These are phyloP conservation scores for sweet orange (Citrus sinensis) DNA, from an alignment of 345 rosid species.

Conservation along the genomic window DNA sequence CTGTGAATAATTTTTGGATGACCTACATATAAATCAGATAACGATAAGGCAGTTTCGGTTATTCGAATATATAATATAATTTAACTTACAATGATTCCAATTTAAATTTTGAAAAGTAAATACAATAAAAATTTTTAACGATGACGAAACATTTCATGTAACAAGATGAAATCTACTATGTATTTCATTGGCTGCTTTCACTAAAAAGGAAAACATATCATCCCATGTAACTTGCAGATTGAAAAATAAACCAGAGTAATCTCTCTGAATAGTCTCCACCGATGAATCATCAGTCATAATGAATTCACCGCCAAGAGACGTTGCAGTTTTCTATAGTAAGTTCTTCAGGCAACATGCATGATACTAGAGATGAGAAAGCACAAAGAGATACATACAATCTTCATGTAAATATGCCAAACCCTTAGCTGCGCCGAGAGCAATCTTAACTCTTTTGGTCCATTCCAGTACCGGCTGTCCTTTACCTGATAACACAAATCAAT, in stretches of 20 bases:
- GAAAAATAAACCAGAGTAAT: background rate
- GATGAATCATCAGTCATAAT: background rate
- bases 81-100: background rate
- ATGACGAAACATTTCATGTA: background rate
- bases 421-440: conserved; percentile 93
- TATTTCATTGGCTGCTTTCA: background rate
- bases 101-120: background rate
- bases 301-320: background rate
- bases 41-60: background rate
- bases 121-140: background rate
- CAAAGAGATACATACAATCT: conserved; percentile 65
- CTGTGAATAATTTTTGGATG: conserved; percentile 93
- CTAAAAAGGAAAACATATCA: background rate
- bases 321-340: background rate
- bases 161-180: background rate
- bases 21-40: conserved; percentile 40
- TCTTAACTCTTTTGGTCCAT: conserved; percentile 81
- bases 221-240: background rate
- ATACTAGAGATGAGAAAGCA: background rate
- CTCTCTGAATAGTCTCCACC: background rate
- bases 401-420: conserved; percentile 97
- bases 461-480: conserved; percentile 59
- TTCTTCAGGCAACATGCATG: background rate
- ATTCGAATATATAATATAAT: background rate
- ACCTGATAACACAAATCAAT: conserved; percentile 30